Base-by-base conservation (phyloP, 495 filamentous ascomycete species). In the Lasiosphaeria miniovina region DNA sequence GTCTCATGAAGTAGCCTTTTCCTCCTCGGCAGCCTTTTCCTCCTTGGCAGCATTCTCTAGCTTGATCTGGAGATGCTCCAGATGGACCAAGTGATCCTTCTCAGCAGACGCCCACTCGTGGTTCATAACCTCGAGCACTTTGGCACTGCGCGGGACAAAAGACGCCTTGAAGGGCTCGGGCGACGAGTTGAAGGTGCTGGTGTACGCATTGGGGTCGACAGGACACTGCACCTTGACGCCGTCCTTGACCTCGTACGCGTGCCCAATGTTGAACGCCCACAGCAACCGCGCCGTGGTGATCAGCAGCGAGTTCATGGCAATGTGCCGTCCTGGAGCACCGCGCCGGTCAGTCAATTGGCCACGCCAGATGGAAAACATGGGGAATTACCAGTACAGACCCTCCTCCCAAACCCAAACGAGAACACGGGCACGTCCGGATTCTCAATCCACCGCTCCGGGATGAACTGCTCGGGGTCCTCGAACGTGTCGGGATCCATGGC, bases 401-500 rank as follows among this genome's bases (percentile, higher is more conserved):
- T 72, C 0, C 81, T 70, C 17, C 81, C 80, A 70, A 79, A 82
- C 31, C 79, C 78, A 40, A 83, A 82, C 0, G 79, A 79, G 69
- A 77, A 79, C 43, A 46, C 8, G 12, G 43, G 43, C 15, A 46
- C 33, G 72, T 66, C 78, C 78, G 46, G 74, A 46, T 66, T 50
- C 32, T 65, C 61, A 7, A 72, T 34, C 45, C 74, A 76, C 8
- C 74, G 66, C 57, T 79, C 76, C 3, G 76, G 76, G n/a, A 66
- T 58, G 61, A 83, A 81, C 56, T 69, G 58, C 54, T 82, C 73
- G 31, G 80, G 80, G 32, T 80, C 71, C 17, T 75, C 74, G 55
- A 82, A 86, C 57, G 83, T 79, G n/a, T 76, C 72, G 52, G 79
- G 74, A 64, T 85, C 81, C 54, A 80, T 68, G 60, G 83, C 79